Evolutionary conservation across 2,329 filamentous ascomycete genomes (phyloP).

Genomic region (Dryadomyces sulphureus): DNA sequence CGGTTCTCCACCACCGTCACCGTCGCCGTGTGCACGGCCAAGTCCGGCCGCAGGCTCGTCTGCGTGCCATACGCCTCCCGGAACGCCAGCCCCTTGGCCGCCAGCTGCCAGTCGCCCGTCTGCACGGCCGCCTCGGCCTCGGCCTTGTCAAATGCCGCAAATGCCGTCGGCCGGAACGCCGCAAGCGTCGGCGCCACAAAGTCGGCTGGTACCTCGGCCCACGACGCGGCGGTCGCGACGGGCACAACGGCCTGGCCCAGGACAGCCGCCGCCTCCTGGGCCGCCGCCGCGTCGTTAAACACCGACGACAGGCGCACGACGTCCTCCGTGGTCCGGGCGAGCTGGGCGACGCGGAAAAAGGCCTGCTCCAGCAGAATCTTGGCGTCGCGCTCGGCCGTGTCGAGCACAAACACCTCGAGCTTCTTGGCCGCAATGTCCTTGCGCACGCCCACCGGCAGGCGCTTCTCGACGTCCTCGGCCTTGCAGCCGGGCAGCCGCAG

Average conservation of each 20-base stretch:
- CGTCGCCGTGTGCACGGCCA: conserved; percentile 71
- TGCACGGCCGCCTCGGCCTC: conserved; percentile 51
- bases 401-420: conserved; percentile 59
- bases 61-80: conserved; percentile 82
- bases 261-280: conserved; percentile 47
- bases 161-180: conserved; percentile 63
- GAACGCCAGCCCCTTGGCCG: conserved; percentile 78
- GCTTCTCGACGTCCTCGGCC: conserved; percentile 80
- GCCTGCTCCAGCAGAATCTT: conserved; percentile 61
- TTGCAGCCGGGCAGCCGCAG: conserved; percentile 67
- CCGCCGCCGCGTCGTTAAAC: conserved; percentile 33
- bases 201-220: conserved; percentile 56
- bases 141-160: conserved; percentile 62
- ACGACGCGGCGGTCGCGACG: conserved; percentile 43
- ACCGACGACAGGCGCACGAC: conserved; percentile 48
- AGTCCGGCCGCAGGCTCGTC: conserved; percentile 64
- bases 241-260: conserved; percentile 47
- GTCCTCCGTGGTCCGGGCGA: conserved; percentile 46
- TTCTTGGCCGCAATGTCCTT: conserved; percentile 57
- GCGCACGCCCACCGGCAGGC: conserved; percentile 55
- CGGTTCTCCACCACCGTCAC: conserved; percentile 93
- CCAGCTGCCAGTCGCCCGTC: conserved; percentile 66
- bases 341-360: conserved; percentile 65
- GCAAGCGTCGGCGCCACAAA: conserved; percentile 37
- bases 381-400: conserved; percentile 48